Evolutionary conservation across 1,284 basidiomycete genomes (phyloP).

Genomic region (Boletus nobilissimus): DNA sequence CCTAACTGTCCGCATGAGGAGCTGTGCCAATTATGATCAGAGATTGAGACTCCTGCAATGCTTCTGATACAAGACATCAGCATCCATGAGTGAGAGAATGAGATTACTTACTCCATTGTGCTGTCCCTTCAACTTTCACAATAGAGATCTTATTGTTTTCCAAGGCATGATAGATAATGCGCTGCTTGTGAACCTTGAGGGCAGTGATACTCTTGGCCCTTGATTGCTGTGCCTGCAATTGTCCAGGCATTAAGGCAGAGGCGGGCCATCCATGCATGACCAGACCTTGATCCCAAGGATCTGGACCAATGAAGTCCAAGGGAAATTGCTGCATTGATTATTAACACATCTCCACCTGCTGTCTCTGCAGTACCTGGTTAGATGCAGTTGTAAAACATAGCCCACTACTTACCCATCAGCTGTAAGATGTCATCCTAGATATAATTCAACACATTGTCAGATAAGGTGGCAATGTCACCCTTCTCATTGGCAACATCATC

Average conservation of each 20-base stretch:
- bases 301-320: neutral
- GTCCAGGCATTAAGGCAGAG: constrained; percentile 4
- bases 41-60: neutral
- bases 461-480: neutral
- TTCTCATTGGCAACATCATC: no score
- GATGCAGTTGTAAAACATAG: neutral
- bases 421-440: neutral
- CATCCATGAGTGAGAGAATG: neutral
- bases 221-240: neutral
- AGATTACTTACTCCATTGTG: constrained; percentile 2
- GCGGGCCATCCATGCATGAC: constrained; percentile 4
- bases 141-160: constrained; percentile 8
- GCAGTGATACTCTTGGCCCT: constrained; percentile 12
- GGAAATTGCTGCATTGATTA: constrained; percentile 8
- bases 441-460: neutral
- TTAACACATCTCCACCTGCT: neutral
- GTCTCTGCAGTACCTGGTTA: neutral
- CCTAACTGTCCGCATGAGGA: neutral
- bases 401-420: neutral
- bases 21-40: constrained; percentile 6
- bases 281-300: no score
- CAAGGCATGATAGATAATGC: neutral
- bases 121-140: constrained; percentile 3
- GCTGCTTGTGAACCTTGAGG: neutral
- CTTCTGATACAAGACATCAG: neutral